Evolutionary conservation across 345 rosid genomes (phyloP).

Genomic region (Theobroma cacao): DNA sequence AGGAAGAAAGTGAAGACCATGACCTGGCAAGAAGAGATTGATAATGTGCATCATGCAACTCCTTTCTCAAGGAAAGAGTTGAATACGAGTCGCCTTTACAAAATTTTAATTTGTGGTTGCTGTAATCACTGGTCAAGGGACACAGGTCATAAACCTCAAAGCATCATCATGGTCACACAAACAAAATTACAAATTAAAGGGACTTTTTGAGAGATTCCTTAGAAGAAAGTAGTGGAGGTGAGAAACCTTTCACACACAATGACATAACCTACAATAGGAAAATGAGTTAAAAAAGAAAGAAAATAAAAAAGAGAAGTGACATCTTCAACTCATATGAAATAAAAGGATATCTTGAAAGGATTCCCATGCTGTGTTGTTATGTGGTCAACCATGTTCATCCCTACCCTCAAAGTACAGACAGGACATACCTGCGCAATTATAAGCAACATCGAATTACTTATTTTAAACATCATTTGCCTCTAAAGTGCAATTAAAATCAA

Average conservation of each 20-base stretch:
- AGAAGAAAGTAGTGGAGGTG: neutral
- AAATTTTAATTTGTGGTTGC: constrained; percentile 52
- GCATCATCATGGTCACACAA: constrained; percentile 9
- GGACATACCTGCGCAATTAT: constrained; percentile 56
- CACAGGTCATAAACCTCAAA: constrained; percentile 10
- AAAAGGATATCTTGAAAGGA: constrained; percentile 59
- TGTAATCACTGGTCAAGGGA: constrained; percentile 70
- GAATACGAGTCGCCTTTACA: constrained; percentile 36
- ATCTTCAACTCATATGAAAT: neutral
- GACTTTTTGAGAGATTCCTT: neutral
- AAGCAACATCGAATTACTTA: neutral
- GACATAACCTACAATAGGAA: neutral
- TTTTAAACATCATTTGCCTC: neutral
- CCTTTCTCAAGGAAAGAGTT: constrained; percentile 36
- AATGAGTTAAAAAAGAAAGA: neutral
- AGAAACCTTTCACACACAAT: neutral
- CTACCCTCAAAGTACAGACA: constrained; percentile 45
- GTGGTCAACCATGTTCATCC: constrained; percentile 53
- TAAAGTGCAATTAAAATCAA: neutral
- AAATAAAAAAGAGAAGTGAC: neutral
- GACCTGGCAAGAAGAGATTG: constrained; percentile 33
- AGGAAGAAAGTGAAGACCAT: constrained; percentile 34
- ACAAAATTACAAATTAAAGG: neutral
- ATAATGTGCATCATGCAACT: constrained; percentile 38
- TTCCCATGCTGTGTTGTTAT: constrained; percentile 44